A percentile compares a stretch with the other conserved stretches of the same genome.
Evolutionary conservation across 139 green algal species (phyloP).

Genomic region (Yamagishiella unicocca): DNA sequence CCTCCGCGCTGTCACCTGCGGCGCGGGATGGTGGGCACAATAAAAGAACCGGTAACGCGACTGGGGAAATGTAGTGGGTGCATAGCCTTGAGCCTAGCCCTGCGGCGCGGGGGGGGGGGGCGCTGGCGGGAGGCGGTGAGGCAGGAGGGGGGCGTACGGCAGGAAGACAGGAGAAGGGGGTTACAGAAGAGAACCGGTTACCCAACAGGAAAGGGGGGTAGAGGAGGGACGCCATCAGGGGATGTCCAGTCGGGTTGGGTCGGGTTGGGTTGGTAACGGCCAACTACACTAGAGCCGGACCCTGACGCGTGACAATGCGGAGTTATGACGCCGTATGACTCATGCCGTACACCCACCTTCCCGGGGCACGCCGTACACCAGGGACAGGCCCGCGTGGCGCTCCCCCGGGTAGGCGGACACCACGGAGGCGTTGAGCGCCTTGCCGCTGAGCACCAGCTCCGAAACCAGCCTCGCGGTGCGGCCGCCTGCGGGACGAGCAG

Average conservation of each 20-base stretch:
- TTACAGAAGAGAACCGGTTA: not conserved
- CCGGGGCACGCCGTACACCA: conserved; percentile 51
- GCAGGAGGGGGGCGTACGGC: too few relatives aligned
- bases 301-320: not conserved
- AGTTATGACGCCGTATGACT: not conserved
- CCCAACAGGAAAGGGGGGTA: too few relatives aligned
- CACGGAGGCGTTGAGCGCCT: conserved; percentile 61
- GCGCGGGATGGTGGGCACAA: not conserved
- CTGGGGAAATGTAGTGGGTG: too few relatives aligned
- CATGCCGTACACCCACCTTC: conserved; percentile 30
- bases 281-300: not conserved
- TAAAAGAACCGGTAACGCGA: too few relatives aligned
- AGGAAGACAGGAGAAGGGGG: not conserved
- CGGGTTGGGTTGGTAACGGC: too few relatives aligned
- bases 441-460: conserved; percentile 41
- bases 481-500: not conserved
- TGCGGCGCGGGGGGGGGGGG: not conserved
- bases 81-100: not conserved
- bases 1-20: conserved; percentile 51
- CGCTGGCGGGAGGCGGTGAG: too few relatives aligned
- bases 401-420: conserved; percentile 74
- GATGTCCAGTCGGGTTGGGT: too few relatives aligned
- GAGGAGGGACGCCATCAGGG: too few relatives aligned
- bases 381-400: conserved; percentile 63
- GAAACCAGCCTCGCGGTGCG: conserved; percentile 29